Conservation (phyloP, 495 filamentous ascomycete species). For the Neurospora sp. region DNA sequence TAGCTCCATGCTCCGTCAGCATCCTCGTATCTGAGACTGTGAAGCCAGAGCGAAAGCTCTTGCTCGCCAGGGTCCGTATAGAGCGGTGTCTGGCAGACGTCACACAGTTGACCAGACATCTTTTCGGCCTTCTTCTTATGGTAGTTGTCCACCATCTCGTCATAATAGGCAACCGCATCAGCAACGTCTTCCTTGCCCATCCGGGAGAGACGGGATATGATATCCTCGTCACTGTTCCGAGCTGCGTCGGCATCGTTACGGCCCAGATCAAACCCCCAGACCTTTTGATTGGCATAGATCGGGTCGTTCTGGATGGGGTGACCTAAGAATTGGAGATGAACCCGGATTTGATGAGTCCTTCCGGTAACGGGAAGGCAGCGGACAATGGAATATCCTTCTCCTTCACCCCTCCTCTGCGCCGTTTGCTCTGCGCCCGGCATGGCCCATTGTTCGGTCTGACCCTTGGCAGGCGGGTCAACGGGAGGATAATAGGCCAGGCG, state of each 20-base stretch:
- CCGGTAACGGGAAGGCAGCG: conserved; percentile 89
- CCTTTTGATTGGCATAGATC: conserved; percentile 88
- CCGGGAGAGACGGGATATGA: conserved; percentile 70
- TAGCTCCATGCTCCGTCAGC: conserved; percentile 75
- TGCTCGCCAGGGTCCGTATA: conserved; percentile 87
- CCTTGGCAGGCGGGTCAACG: conserved; percentile 6
- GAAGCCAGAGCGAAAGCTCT: conserved; percentile 87
- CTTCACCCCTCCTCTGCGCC: conserved; percentile 15
- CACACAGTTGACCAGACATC: conserved; percentile 75
- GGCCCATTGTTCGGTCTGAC: conserved; percentile 3
- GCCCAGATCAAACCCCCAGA: conserved; percentile 77
- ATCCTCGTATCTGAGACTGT: conserved; percentile 82
- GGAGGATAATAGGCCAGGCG: conserved; percentile 78
- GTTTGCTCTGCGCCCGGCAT: conserved; percentile 8
- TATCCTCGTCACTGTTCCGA: conserved; percentile 70
- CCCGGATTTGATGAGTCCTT: conserved; percentile 87
- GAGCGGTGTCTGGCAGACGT: conserved; percentile 73
- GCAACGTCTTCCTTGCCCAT: conserved; percentile 93
- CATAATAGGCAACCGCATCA: conserved; percentile 84
- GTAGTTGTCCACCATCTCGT: conserved; percentile 82
- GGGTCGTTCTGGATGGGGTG: conserved; percentile 95
- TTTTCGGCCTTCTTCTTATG: conserved; percentile 80
- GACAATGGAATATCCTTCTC: conserved; percentile 83
- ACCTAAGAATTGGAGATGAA: conserved; percentile 89
- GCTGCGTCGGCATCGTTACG: conserved; percentile 53